These are phyloP conservation scores for Pyracantha coccinea DNA, from an alignment of 331 rosid species.

Conservation along the genomic window DNA sequence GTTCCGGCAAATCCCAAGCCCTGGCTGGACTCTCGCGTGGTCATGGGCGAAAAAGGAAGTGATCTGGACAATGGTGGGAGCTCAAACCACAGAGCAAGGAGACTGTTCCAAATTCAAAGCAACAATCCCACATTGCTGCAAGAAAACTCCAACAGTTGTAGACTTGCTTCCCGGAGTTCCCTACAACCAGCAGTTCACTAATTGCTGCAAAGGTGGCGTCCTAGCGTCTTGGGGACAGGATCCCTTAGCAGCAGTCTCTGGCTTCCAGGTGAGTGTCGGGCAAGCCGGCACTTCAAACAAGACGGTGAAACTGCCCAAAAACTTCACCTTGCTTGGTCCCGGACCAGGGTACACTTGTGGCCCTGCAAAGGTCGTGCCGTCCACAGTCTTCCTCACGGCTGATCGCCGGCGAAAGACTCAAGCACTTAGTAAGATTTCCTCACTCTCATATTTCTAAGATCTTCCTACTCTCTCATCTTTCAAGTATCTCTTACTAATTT, in stretches of 20 bases:
- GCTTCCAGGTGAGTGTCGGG: slow-evolving; percentile 73
- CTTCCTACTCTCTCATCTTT: neutral
- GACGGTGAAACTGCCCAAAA: slow-evolving; percentile 62
- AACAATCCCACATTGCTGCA: slow-evolving; percentile 63
- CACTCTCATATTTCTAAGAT: neutral
- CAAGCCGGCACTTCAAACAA: slow-evolving; percentile 69
- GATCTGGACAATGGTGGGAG: slow-evolving; percentile 62
- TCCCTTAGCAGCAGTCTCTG: slow-evolving; percentile 48
- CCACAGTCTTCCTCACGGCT: slow-evolving; percentile 41
- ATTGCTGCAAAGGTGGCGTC: slow-evolving; percentile 76
- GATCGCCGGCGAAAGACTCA: slow-evolving; percentile 56
- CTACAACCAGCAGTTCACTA: slow-evolving; percentile 53
- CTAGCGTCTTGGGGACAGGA: slow-evolving; percentile 69
- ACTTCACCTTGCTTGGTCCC: slow-evolving; percentile 63
- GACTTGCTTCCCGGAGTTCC: slow-evolving; percentile 79
- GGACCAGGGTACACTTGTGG: slow-evolving; percentile 79
- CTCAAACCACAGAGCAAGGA: slow-evolving; percentile 74
- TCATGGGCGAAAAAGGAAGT: slow-evolving; percentile 74
- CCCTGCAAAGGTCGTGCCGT: slow-evolving; percentile 60
- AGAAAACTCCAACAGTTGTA: slow-evolving; percentile 54
- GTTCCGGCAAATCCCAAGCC: slow-evolving; percentile 54
- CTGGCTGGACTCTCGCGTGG: slow-evolving; percentile 74
- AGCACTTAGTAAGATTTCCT: slow-evolving; percentile 29
- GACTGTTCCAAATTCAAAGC: slow-evolving; percentile 64
- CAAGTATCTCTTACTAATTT: neutral